phyloP scores from a whole-genome alignment of 441 rosid genomes.

The Flueggea neowawraea region DNA sequence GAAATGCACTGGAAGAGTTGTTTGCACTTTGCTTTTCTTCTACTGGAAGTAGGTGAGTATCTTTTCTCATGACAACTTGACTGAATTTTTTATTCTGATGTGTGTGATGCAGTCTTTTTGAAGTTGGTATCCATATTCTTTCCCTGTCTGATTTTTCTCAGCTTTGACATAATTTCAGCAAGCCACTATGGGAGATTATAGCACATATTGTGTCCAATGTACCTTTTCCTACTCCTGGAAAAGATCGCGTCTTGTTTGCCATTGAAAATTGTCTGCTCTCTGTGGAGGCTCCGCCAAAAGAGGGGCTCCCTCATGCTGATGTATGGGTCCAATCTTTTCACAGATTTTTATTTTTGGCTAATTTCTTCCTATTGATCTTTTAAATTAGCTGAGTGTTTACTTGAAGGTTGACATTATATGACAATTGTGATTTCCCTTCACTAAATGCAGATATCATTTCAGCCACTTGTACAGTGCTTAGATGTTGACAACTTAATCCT shows the following conservation, averaged over 20 bases:
- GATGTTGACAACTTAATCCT: constrained; percentile 91
- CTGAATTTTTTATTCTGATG: background rate
- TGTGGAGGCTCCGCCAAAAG: constrained; percentile 91
- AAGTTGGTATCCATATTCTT: constrained; percentile 11
- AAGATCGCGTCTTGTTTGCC: constrained; percentile 87
- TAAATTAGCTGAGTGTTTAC: background rate
- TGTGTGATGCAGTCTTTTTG: background rate
- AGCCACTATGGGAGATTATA: constrained; percentile 92
- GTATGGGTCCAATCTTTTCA: constrained; percentile 39
- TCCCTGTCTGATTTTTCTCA: constrained; percentile 24
- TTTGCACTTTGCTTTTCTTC: constrained; percentile 86
- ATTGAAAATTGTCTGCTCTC: constrained; percentile 86
- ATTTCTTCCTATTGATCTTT: constrained; percentile 11
- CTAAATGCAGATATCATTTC: constrained; percentile 86
- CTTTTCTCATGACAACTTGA: constrained; percentile 1
- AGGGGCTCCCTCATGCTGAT: constrained; percentile 93
- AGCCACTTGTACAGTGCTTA: constrained; percentile 94
- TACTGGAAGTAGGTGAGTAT: constrained; percentile 75
- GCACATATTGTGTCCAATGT: constrained; percentile 73
- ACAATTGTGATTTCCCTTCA: constrained; percentile 9
- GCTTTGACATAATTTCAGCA: constrained; percentile 64
- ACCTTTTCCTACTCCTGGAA: constrained; percentile 95
- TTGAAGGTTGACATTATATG: background rate
- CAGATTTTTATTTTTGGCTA: constrained; percentile 12
- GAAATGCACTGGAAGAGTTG: constrained; percentile 81